Conservation (phyloP, 2,329 filamentous ascomycete species). For the Penicillium hordei region DNA sequence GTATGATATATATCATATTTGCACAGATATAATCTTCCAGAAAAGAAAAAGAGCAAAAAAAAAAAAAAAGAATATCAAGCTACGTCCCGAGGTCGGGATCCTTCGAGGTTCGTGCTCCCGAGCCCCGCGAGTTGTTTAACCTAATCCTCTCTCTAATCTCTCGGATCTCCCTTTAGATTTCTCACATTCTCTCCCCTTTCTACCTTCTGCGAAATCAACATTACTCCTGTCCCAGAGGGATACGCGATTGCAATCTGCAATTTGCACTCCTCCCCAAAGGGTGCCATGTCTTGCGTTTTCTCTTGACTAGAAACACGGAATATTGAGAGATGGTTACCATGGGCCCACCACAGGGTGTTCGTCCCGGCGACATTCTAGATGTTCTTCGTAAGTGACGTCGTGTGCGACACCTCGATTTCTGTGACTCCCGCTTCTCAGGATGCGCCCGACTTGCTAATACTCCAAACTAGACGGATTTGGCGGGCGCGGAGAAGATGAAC, state of each 20-base stretch:
- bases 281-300: conserved; percentile 32
- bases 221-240: conserved; percentile 10
- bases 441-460: conserved; percentile 12
- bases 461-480: conserved; percentile 76
- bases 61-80: background rate
- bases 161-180: conserved; percentile 19
- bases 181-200: conserved; percentile 17
- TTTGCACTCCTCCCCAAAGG: conserved; percentile 19
- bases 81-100: conserved; percentile 11
- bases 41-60: background rate
- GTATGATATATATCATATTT: background rate
- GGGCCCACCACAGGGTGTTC: conserved; percentile 37
- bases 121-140: conserved; percentile 23
- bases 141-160: conserved; percentile 12
- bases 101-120: conserved; percentile 17
- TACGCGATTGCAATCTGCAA: conserved; percentile 4
- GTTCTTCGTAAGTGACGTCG: conserved; percentile 45
- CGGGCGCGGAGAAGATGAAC: conserved; percentile 87
- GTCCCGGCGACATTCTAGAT: conserved; percentile 45
- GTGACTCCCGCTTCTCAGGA: background rate
- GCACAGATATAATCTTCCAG: background rate
- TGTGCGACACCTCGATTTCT: conserved; percentile 9
- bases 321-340: conserved; percentile 12
- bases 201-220: conserved; percentile 14
- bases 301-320: conserved; percentile 14